A percentile compares a stretch with the other conserved stretches of the same genome.
These are phyloP conservation scores for Gossypium turneri DNA, from an alignment of 345 rosid species.

Conservation along the genomic window DNA sequence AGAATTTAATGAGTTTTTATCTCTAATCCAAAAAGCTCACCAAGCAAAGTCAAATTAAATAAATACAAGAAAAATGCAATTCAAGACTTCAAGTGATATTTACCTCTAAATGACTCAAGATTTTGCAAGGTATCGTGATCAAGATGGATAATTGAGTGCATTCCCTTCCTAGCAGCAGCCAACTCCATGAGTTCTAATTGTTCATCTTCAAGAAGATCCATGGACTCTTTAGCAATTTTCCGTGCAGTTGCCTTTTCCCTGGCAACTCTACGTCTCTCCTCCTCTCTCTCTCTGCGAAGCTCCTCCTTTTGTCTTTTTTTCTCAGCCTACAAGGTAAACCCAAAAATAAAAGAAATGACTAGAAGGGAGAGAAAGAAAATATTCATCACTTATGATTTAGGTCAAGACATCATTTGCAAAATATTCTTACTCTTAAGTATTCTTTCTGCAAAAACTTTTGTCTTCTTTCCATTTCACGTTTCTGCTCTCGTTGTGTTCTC, in stretches of 20 bases:
- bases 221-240: constrained; percentile 90
- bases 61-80: neutral
- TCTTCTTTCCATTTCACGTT: constrained; percentile 86
- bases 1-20: neutral
- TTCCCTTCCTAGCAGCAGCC: constrained; percentile 84
- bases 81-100: neutral
- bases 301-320: constrained; percentile 85
- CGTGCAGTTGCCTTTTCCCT: constrained; percentile 98
- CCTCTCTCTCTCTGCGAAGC: constrained; percentile 82
- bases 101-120: constrained; percentile 86
- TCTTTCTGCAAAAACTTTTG: constrained; percentile 91
- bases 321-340: constrained; percentile 61
- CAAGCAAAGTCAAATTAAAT: neutral
- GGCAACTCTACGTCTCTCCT: constrained; percentile 77
- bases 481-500: constrained; percentile 77
- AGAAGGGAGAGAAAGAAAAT: constrained; percentile 15
- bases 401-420: constrained; percentile 2
- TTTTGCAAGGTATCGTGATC: constrained; percentile 78
- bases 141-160: constrained; percentile 67
- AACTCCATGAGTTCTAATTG: constrained; percentile 98
- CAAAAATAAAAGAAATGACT: neutral
- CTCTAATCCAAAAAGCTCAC: neutral
- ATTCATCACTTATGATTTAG: neutral
- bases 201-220: constrained; percentile 99
- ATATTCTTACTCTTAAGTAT: constrained; percentile 45